These are phyloP conservation scores for Arachis hypogaea DNA, from an alignment of 306 rosid species.

Conservation along the genomic window DNA sequence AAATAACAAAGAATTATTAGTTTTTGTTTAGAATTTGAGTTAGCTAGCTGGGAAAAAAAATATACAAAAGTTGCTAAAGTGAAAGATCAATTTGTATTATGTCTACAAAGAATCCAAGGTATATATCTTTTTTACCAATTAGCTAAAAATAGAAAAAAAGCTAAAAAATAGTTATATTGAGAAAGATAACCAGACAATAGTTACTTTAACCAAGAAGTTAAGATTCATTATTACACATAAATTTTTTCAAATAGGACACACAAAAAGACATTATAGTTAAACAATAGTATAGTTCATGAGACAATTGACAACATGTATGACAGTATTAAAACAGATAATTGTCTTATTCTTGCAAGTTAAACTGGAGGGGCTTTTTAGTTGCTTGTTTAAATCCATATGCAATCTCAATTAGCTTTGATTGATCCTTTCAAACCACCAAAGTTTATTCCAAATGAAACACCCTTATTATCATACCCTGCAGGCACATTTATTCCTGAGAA, in stretches of 20 bases:
- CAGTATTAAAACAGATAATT: neutral
- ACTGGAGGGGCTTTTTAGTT: conserved; percentile 42
- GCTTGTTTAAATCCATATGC: conserved; percentile 52
- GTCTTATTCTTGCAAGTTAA: neutral
- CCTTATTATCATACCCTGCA: conserved; percentile 33
- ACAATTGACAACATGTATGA: neutral
- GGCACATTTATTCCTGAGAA: conserved; percentile 49
- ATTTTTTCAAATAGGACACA: neutral
- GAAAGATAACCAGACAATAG: neutral
- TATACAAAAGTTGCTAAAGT: too few species aligned
- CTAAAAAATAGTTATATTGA: neutral
- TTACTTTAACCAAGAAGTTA: neutral
- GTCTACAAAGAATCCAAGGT: too few species aligned
- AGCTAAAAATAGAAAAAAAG: neutral
- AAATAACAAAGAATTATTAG: too few species aligned
- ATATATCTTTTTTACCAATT: too few species aligned
- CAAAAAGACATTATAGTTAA: neutral
- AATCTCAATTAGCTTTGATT: conserved; percentile 39
- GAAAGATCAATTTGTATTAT: too few species aligned
- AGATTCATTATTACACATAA: neutral
- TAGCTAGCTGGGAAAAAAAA: too few species aligned
- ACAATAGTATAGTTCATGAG: neutral
- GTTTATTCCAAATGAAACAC: conserved; percentile 39
- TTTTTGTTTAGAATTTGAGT: too few species aligned
- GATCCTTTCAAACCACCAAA: conserved; percentile 48